A percentile compares a stretch with the other conserved stretches of the same genome.
Conservation (phyloP, 306 rosid species). For the Begonia fuchsioides region DNA sequence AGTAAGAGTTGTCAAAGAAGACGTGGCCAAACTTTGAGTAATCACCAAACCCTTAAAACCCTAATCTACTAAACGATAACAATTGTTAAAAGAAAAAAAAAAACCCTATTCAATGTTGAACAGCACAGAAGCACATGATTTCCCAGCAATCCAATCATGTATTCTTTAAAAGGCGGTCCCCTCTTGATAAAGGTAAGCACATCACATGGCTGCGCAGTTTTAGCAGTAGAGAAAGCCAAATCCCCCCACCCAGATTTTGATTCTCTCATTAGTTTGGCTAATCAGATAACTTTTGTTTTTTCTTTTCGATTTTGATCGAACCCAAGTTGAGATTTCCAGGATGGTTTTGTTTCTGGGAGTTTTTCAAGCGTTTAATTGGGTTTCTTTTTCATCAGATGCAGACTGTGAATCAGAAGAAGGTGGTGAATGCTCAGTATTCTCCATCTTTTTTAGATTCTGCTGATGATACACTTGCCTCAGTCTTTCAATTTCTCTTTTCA, state of each 20-base stretch:
- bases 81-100: conserved; percentile 18
- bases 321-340: too few species aligned
- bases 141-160: conserved; percentile 55
- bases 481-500: conserved; percentile 95
- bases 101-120: conserved; percentile 15
- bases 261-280: not conserved
- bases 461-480: conserved; percentile 75
- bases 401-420: conserved; percentile 19
- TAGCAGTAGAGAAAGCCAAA: not conserved
- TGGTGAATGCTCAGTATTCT: conserved; percentile 23
- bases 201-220: conserved; percentile 15
- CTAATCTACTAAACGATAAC: not conserved
- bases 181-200: conserved; percentile 18
- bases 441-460: conserved; percentile 63
- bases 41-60: too few species aligned
- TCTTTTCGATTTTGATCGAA: too few species aligned
- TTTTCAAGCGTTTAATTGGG: conserved; percentile 29
- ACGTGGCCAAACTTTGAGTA: too few species aligned
- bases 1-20: too few species aligned
- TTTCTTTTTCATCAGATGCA: conserved; percentile 23
- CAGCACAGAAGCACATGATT: conserved; percentile 45
- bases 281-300: not conserved
- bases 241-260: not conserved
- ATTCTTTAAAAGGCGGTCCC: conserved; percentile 44
- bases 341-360: not conserved